Conservation (phyloP, 106 monocot genomes). For the Acorus gramineus region DNA sequence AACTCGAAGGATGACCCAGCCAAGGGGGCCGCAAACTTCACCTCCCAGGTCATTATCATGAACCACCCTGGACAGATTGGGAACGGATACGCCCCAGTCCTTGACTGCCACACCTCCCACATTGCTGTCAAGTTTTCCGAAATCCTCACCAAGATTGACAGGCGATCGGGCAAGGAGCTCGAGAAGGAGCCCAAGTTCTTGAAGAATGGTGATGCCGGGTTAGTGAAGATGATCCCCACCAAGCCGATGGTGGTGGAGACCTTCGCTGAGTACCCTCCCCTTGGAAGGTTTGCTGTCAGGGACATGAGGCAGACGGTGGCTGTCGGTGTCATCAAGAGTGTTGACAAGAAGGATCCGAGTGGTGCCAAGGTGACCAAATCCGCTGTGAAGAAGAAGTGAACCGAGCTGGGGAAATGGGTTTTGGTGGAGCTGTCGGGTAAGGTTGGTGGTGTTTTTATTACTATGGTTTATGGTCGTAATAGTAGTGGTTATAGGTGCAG, state of each 20-base stretch:
- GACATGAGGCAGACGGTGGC: conserved; percentile 83
- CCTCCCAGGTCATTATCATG: conserved; percentile 34
- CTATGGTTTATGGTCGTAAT: too few species aligned
- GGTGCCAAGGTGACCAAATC: conserved; percentile 75
- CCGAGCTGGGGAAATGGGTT: neutral
- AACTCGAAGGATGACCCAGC: conserved; percentile 60
- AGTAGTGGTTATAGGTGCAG: too few species aligned
- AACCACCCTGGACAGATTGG: conserved; percentile 21
- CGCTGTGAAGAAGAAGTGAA: conserved; percentile 71
- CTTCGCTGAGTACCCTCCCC: conserved; percentile 64
- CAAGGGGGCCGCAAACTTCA: conserved; percentile 9
- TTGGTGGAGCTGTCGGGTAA: too few species aligned
- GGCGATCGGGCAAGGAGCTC: too few species aligned
- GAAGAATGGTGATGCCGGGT: conserved; percentile 70
- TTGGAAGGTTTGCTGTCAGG: conserved; percentile 57
- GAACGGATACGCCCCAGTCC: too few species aligned
- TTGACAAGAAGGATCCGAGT: conserved; percentile 69
- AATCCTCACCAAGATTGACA: too few species aligned
- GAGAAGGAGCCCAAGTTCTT: conserved; percentile 55
- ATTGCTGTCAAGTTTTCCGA: too few species aligned
- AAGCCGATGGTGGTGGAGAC: conserved; percentile 86
- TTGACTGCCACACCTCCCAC: too few species aligned
- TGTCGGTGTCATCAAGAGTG: conserved; percentile 76
- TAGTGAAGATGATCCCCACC: conserved; percentile 71
- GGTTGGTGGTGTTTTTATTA: too few species aligned